Evolutionary conservation across 306 rosid genomes (phyloP), one percentile per base, ranked within the genome.

Genomic region (Vicia sativa): DNA sequence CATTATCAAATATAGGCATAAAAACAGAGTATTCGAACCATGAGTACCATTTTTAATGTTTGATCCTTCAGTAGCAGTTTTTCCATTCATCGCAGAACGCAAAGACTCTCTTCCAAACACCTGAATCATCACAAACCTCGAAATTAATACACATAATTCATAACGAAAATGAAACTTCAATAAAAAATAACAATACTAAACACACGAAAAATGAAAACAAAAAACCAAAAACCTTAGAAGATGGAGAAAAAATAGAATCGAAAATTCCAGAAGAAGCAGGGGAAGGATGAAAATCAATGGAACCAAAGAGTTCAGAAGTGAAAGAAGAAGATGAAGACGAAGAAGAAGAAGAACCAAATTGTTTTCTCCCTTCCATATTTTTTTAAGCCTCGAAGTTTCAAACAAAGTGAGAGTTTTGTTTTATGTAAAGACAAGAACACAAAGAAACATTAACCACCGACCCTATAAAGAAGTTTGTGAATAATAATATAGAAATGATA

Each of bases 301-400:
- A 76, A 7, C 88, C 97, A 53, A 89, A 87, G 57, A 85, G 85
- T 65, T 92, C 91, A 79, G 83, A 82, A 77, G 92, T 85, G 80
- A 85, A 86, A 55, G 96, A 80, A 58, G 78, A 78, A 8, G 86
- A 14, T 9, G 26, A 25, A 2, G 61, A 53, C 0, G 31, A 48
- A 2, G 25, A 21, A 2, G n/a, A 50, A 50, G 58, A 87, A 37
- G 85, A 84, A 74, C 72, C 82, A 4, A 59, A 14, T 62, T 81
- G 25, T 43, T 86, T 87, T 21, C 57, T 83, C 53, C 85, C 96
- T 12, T 70, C 54, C 48, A 35, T 62, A 31, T 31, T 31, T 31
- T 38, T 38, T 50, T 70, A 1, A 39, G 7, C 38, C 13, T 81
- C 74, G 70, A 59, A 7, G 42, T 68, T 58, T 26, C 11, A 68